Conservation (phyloP, 2,329 filamentous ascomycete species). For the Dryadomyces quercivorus region DNA sequence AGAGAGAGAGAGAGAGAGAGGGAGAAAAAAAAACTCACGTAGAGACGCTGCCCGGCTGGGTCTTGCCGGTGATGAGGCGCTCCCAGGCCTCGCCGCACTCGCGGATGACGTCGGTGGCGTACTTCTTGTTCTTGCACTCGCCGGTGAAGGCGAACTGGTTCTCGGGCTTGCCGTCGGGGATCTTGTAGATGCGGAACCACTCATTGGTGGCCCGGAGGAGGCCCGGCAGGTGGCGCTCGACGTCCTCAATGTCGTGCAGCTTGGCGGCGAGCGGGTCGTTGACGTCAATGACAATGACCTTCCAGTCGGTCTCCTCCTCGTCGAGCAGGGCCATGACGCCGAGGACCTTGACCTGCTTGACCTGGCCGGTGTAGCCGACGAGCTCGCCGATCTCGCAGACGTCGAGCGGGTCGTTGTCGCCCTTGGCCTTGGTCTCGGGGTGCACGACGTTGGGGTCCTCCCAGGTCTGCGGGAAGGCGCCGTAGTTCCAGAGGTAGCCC, state of each 20-base stretch:
- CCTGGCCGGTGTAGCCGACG: slow-evolving; percentile 86
- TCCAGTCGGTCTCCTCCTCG: slow-evolving; percentile 99
- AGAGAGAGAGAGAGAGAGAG: neutral
- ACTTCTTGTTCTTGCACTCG: slow-evolving; percentile 99
- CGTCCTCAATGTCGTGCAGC: slow-evolving; percentile 97
- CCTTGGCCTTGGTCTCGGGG: slow-evolving; percentile 99
- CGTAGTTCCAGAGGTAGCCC: slow-evolving; percentile 99
- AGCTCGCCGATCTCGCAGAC: slow-evolving; percentile 99
- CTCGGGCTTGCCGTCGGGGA: slow-evolving; percentile 99
- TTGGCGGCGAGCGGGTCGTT: slow-evolving; percentile 94
- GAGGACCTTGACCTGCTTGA: slow-evolving; percentile 99
- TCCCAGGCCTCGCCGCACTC: slow-evolving; percentile 98
- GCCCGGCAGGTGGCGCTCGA: slow-evolving; percentile 94
- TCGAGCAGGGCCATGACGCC: slow-evolving; percentile 98
- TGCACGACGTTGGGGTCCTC: slow-evolving; percentile 94
- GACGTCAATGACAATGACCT: slow-evolving; percentile 98
- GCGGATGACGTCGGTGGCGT: slow-evolving; percentile 87
- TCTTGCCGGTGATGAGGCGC: slow-evolving; percentile 86
- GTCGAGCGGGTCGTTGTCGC: slow-evolving; percentile 97
- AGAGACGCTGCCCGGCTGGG: slow-evolving; percentile 61
- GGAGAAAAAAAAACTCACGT: slow-evolving; percentile 47
- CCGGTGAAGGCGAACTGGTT: slow-evolving; percentile 99
- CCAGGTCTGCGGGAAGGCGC: slow-evolving; percentile 99
- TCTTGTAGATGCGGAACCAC: slow-evolving; percentile 99
- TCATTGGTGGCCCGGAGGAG: slow-evolving; percentile 97